Base-by-base conservation (phyloP, 805 yeast species). In the Metahyphopichia silvanorum region DNA sequence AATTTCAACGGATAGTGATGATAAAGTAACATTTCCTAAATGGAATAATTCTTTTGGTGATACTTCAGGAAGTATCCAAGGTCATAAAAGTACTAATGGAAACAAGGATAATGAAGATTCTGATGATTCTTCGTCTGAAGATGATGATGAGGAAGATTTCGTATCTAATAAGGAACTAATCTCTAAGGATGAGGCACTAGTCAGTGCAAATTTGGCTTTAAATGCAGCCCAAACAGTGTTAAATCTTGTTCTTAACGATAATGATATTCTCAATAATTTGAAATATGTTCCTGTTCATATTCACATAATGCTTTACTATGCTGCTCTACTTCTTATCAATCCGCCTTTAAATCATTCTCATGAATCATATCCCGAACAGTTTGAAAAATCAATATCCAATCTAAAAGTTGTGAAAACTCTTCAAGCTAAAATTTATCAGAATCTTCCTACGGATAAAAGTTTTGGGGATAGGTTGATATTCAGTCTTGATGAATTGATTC, bases 221-320 rank as follows among this genome's bases (percentile, higher is more conserved):
- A 67, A 74, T 21, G 81, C 87, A 1, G 87, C 88, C 0, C 71
- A 70, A 30, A 76, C 82, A 0, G 79, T 81, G 1, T 50, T 81
- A 31, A 77, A 75, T 36, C 55, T 79, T 34, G 80, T 78, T 0
- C 57, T 79, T 4, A 71, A 69, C 29, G 87, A 81, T 49, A 56
- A 63, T 9, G 86, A 81, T 47, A 76, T 81, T 21, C 51, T 70
- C 17, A 60, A 67, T 6, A 75, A 77, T 28, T 57, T 81, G 38
- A 70, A 69, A 44, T 81, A 76, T 44, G 82, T 79, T 14, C 88
- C 88, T 0, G 74, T 79, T n/a, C 86, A 81, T 49, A 76, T 81
- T 25, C 85, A 79, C 48, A 69, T 81, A 32, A 80, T 81, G 86
- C 55, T 79, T 9, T 81, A 79, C 47, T 80, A 79, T 43, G 82